Evolutionary conservation across 2,329 filamentous ascomycete genomes (phyloP).

Genomic region (Xylariaceae sp.): DNA sequence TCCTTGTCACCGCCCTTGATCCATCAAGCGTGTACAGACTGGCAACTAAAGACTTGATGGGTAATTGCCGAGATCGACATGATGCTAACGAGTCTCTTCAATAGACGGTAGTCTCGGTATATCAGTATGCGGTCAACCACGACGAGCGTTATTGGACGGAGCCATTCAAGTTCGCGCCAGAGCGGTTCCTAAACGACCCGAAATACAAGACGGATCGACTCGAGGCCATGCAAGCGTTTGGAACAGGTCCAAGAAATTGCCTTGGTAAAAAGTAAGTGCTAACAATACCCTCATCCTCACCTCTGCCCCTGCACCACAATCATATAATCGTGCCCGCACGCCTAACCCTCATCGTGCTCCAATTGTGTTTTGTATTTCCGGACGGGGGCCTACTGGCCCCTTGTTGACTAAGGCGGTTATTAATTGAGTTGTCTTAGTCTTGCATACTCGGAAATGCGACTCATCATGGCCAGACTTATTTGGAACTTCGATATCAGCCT

Average conservation of each 20-base stretch:
- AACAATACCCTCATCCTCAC: too few species aligned
- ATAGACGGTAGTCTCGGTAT: constrained; percentile 34
- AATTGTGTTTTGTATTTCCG: too few species aligned
- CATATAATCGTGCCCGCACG: too few species aligned
- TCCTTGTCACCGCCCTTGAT: neutral
- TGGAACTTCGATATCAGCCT: constrained; percentile 38
- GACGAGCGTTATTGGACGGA: constrained; percentile 34
- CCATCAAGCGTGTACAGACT: too few species aligned
- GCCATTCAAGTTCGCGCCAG: constrained; percentile 37
- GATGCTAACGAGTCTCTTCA: neutral
- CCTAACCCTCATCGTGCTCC: too few species aligned
- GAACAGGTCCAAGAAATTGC: constrained; percentile 37
- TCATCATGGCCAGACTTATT: constrained; percentile 36
- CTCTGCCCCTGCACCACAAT: too few species aligned
- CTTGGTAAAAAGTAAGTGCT: constrained; percentile 37
- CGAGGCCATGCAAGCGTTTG: constrained; percentile 36
- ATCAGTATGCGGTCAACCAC: constrained; percentile 36
- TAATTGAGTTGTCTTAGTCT: constrained; percentile 25
- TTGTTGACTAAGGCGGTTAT: too few species aligned
- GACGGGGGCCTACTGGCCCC: too few species aligned
- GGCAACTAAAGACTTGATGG: too few species aligned
- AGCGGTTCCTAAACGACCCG: constrained; percentile 34
- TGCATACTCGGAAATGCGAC: constrained; percentile 40
- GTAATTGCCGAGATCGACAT: neutral
- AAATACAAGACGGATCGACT: constrained; percentile 32